These are phyloP conservation scores for Bruguiera sexangula DNA, from an alignment of 345 rosid species.

Conservation along the genomic window DNA sequence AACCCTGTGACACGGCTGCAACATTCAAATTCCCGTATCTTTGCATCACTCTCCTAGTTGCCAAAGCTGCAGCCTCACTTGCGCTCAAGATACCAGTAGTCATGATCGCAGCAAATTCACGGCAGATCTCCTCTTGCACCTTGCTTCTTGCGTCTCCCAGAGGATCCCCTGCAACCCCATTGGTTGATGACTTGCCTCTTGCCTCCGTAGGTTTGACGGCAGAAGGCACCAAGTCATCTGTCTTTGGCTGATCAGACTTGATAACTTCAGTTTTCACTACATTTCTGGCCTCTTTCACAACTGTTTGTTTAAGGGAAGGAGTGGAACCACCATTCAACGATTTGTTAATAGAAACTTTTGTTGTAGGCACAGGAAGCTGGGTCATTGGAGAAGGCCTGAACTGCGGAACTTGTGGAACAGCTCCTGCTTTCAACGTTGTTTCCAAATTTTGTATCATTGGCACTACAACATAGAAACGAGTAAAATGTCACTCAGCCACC, in stretches of 20 bases:
- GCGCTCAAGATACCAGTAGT: constrained; percentile 77
- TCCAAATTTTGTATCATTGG: constrained; percentile 92
- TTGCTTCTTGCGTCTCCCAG: constrained; percentile 71
- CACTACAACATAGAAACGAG: constrained; percentile 43
- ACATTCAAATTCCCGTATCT: constrained; percentile 60
- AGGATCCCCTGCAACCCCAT: constrained; percentile 40
- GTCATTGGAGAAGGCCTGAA: constrained; percentile 45
- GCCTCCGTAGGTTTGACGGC: constrained; percentile 33
- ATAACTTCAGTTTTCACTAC: constrained; percentile 16
- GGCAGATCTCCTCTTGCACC: constrained; percentile 81
- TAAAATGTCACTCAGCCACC: neutral
- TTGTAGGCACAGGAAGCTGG: constrained; percentile 28
- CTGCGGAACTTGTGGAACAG: constrained; percentile 87
- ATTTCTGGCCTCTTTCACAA: neutral
- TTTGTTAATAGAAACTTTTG: constrained; percentile 7
- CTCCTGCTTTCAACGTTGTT: constrained; percentile 70
- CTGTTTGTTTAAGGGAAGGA: neutral
- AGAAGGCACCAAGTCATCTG: constrained; percentile 20
- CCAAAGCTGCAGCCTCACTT: constrained; percentile 90
- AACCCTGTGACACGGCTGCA: constrained; percentile 35
- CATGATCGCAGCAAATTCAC: constrained; percentile 78
- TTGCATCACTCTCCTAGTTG: constrained; percentile 83
- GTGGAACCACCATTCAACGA: constrained; percentile 25
- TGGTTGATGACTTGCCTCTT: constrained; percentile 18
- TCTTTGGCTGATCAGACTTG: constrained; percentile 21